phyloP scores from a whole-genome alignment of 2,329 filamentous ascomycete genomes.

The Xylaria sp. region DNA sequence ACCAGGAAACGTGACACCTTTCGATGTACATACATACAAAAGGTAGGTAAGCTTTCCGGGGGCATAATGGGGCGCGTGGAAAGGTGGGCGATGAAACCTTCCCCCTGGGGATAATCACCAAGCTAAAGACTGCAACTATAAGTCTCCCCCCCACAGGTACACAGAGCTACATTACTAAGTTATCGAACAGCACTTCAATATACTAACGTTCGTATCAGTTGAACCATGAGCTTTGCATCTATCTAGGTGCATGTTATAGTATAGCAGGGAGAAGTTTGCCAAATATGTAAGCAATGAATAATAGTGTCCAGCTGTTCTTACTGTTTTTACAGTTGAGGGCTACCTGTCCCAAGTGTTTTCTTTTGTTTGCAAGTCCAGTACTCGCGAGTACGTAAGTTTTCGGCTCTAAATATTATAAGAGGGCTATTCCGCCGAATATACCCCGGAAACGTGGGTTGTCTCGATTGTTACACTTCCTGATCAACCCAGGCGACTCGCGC shows the following conservation, averaged over 20 bases:
- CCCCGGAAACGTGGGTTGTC: not conserved
- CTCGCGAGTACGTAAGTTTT: not conserved
- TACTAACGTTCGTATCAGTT: not conserved
- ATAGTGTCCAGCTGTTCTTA: not conserved
- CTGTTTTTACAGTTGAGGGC: not conserved
- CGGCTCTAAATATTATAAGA: not conserved
- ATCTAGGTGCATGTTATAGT: not conserved
- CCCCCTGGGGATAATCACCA: conserved; percentile 24
- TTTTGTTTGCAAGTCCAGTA: not conserved
- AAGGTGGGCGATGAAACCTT: conserved; percentile 29
- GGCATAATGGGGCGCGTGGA: conserved; percentile 8
- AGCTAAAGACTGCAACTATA: conserved; percentile 4
- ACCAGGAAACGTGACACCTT: conserved; percentile 26
- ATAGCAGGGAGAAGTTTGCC: not conserved
- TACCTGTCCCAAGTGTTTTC: not conserved
- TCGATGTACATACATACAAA: conserved; percentile 3
- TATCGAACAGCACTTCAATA: not conserved
- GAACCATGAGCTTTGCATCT: not conserved
- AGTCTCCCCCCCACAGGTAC: conserved; percentile 10
- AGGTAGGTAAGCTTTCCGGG: not conserved
- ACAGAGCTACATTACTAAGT: not conserved
- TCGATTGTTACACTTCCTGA: conserved; percentile 22
- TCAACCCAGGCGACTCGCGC: conserved; percentile 30
- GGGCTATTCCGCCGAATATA: not conserved
- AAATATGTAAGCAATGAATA: not conserved